Conservation (phyloP, 768 basidiomycete species). For the Rhizopogon vesiculosus region DNA sequence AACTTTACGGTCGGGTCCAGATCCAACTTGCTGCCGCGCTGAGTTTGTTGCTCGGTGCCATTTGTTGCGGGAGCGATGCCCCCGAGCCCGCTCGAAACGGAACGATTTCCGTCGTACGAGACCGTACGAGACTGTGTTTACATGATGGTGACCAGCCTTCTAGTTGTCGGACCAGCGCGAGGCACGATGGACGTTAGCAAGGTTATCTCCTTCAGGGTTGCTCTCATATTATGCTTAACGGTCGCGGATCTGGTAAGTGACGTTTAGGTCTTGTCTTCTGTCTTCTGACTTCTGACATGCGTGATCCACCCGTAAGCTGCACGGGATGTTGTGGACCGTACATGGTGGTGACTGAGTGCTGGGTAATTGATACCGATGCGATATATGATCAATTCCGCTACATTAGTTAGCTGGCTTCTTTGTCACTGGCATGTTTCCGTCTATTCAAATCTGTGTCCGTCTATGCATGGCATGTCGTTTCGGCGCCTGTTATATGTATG, state of each 20-base stretch:
- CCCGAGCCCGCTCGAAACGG: slow-evolving; percentile 1
- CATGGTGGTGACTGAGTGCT: neutral
- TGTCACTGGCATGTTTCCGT: slow-evolving; percentile 3
- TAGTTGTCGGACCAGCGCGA: slow-evolving; percentile 7
- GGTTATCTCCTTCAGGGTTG: slow-evolving; percentile 30
- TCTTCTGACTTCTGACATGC: slow-evolving; percentile 1
- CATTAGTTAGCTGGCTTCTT: neutral
- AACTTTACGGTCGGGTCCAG: neutral
- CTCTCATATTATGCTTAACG: slow-evolving; percentile 15
- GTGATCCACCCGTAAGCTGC: slow-evolving; percentile 6
- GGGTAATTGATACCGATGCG: neutral
- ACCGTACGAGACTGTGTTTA: neutral
- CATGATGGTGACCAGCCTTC: no score
- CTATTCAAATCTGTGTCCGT: neutral
- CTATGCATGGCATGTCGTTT: neutral
- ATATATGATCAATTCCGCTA: neutral
- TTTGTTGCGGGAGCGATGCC: neutral
- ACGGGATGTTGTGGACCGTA: slow-evolving; percentile 2
- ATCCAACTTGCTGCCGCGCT: neutral
- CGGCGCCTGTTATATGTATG: slow-evolving; percentile 2
- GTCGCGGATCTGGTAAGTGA: slow-evolving; percentile 15
- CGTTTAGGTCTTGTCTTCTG: slow-evolving; percentile 1
- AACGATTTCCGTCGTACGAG: slow-evolving; percentile 1
- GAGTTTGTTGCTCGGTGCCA: neutral
- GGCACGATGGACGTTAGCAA: slow-evolving; percentile 11